These are phyloP conservation scores for Emiliania huxleyi DNA, from an alignment of 78 protist species.

Conservation along the genomic window DNA sequence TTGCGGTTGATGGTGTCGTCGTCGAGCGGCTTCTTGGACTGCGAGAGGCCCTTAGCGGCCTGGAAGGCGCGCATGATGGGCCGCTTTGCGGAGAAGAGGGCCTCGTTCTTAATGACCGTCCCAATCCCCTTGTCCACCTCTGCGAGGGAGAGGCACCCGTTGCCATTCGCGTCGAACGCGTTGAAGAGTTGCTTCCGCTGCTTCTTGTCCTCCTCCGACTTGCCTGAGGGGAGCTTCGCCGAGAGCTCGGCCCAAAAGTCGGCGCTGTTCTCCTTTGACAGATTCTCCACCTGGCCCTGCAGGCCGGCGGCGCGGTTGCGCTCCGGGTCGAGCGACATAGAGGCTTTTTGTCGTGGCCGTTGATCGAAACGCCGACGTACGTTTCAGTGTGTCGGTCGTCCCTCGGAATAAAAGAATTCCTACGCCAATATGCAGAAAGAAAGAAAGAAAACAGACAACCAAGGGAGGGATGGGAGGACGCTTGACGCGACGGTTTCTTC, in stretches of 20 bases:
- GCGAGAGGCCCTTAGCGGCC: background rate
- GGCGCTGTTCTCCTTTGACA: background rate
- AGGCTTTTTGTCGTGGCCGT: too few relatives aligned
- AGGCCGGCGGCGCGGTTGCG: background rate
- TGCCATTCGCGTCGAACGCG: background rate
- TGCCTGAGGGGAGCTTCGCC: background rate
- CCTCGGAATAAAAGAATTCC: too few relatives aligned
- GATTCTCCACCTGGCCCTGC: background rate
- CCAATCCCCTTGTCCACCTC: background rate
- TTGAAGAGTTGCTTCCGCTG: background rate
- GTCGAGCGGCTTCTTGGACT: background rate
- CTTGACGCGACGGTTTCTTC: too few relatives aligned
- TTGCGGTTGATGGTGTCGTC: background rate
- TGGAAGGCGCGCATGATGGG: background rate
- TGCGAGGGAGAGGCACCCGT: background rate
- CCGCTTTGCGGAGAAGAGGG: background rate
- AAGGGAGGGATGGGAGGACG: too few relatives aligned
- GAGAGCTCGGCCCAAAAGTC: background rate
- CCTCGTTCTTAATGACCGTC: background rate
- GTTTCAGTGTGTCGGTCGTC: too few relatives aligned
- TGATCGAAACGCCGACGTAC: too few relatives aligned
- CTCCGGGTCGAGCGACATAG: background rate
- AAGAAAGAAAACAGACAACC: too few relatives aligned
- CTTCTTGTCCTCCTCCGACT: background rate
- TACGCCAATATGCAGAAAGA: too few relatives aligned